These are phyloP conservation scores for Chytridium lagenaria DNA, from an alignment of 371 early-diverging fungal genomes.

Conservation along the genomic window DNA sequence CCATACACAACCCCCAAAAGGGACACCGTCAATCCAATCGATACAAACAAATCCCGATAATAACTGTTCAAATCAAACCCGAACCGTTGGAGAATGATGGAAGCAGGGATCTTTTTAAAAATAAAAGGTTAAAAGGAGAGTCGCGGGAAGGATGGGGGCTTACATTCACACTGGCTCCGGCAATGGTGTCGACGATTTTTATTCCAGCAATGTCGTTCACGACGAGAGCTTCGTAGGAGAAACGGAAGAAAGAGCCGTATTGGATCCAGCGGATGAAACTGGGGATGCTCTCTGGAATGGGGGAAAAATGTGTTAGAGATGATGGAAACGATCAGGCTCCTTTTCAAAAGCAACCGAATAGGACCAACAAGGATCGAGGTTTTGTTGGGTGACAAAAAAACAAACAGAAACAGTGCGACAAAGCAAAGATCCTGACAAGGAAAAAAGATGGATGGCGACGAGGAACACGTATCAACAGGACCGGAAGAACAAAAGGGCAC, in stretches of 20 bases:
- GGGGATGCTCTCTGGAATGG: slow-evolving; percentile 62
- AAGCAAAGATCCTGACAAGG: too few relatives aligned
- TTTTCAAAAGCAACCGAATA: too few relatives aligned
- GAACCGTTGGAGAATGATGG: slow-evolving; percentile 83
- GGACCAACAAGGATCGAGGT: too few relatives aligned
- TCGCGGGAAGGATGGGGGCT: too few relatives aligned
- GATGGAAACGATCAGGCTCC: too few relatives aligned
- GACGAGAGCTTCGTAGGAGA: slow-evolving; percentile 86
- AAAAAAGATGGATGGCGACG: too few relatives aligned
- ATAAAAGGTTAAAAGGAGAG: slow-evolving; percentile 63
- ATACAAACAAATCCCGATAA: slow-evolving; percentile 74
- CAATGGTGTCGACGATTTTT: slow-evolving; percentile 78
- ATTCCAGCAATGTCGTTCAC: slow-evolving; percentile 85
- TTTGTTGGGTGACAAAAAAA: too few relatives aligned
- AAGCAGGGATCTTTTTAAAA: slow-evolving; percentile 74
- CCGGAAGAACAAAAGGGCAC: too few relatives aligned
- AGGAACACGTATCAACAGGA: too few relatives aligned
- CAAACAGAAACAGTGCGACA: too few relatives aligned
- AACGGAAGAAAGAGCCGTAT: slow-evolving; percentile 84
- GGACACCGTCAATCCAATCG: slow-evolving; percentile 28
- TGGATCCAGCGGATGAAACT: slow-evolving; percentile 79
- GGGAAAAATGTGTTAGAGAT: not conserved
- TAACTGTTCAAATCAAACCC: slow-evolving; percentile 85
- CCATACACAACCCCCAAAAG: slow-evolving; percentile 29
- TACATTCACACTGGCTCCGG: slow-evolving; percentile 83